Evolutionary conservation across 805 yeast species (phyloP), one percentile per base, ranked within the genome.

Genomic region (Saccharomycodes ludwigii): DNA sequence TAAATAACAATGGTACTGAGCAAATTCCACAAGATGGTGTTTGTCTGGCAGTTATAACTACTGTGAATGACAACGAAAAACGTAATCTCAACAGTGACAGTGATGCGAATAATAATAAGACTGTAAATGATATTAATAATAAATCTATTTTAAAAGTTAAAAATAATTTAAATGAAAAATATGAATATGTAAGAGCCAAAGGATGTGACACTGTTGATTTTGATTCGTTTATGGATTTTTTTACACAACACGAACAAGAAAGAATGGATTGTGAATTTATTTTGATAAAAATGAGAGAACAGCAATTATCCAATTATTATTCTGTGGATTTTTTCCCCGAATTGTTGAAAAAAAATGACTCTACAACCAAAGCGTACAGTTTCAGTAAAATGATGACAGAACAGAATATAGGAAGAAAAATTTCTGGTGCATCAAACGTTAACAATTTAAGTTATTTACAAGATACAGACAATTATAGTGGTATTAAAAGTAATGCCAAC

Each of bases 81-180:
- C n/a, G n/a, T n/a, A n/a, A n/a, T n/a, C n/a, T n/a, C n/a, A n/a
- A n/a, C n/a, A n/a, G n/a, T n/a, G n/a, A n/a, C n/a, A n/a, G n/a
- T n/a, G n/a, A n/a, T n/a, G n/a, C n/a, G n/a, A n/a, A n/a, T n/a
- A n/a, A n/a, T n/a, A n/a, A n/a, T n/a, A n/a, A n/a, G n/a, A n/a
- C n/a, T n/a, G n/a, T n/a, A n/a, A n/a, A n/a, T n/a, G n/a, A n/a
- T n/a, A n/a, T 14, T 13, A 27, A 31, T 19, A 40, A 47, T 3
- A 55, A 44, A 37, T 55, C 70, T 4, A 63, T 63, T 13, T 41
- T 65, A 19, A 65, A 63, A 28, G 47, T 44, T 14, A 60, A 40
- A 31, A 34, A 41, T 10, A 63, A 65, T 32, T 31, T 31, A 8
- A 56, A 56, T 27, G 58, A 51, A 13, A 50, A 47, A 16, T 47